phyloP scores from a whole-genome alignment of 768 basidiomycete species.

The Leccinum sublutescens region DNA sequence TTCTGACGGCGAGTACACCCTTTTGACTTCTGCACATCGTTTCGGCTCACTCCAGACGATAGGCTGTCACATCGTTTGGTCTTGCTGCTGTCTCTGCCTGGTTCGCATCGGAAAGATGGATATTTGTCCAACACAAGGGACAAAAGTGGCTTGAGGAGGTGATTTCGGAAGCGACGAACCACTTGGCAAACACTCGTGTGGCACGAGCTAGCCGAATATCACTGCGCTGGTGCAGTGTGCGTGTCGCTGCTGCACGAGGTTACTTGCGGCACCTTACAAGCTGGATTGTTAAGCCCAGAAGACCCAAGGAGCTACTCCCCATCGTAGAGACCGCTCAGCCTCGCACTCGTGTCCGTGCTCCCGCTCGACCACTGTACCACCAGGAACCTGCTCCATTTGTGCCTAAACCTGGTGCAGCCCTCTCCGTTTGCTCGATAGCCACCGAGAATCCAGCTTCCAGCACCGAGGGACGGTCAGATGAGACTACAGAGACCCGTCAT shows the following conservation, averaged over 20 bases:
- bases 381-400: slow-evolving; percentile 21
- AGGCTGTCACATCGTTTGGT: slow-evolving; percentile 42
- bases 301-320: slow-evolving; percentile 23
- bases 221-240: slow-evolving; percentile 24
- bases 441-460: slow-evolving; percentile 29
- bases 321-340: slow-evolving; percentile 22
- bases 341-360: slow-evolving; percentile 10
- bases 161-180: slow-evolving; percentile 28
- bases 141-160: slow-evolving; percentile 53
- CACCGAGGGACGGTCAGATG: slow-evolving; percentile 29
- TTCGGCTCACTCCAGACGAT: slow-evolving; percentile 9
- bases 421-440: slow-evolving; percentile 26
- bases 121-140: slow-evolving; percentile 47
- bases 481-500: slow-evolving; percentile 24
- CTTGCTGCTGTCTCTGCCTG: slow-evolving; percentile 51
- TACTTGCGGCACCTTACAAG: slow-evolving; percentile 23
- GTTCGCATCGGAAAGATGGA: slow-evolving; percentile 53
- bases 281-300: slow-evolving; percentile 26
- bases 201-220: slow-evolving; percentile 27
- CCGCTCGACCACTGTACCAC: slow-evolving; percentile 17
- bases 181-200: slow-evolving; percentile 26
- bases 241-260: slow-evolving; percentile 20
- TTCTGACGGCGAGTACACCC: slow-evolving; percentile 52
- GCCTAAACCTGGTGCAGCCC: slow-evolving; percentile 22
- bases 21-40: not conserved